Evolutionary conservation across 805 yeast species (phyloP).

Genomic region (Ogataea zsoltii): DNA sequence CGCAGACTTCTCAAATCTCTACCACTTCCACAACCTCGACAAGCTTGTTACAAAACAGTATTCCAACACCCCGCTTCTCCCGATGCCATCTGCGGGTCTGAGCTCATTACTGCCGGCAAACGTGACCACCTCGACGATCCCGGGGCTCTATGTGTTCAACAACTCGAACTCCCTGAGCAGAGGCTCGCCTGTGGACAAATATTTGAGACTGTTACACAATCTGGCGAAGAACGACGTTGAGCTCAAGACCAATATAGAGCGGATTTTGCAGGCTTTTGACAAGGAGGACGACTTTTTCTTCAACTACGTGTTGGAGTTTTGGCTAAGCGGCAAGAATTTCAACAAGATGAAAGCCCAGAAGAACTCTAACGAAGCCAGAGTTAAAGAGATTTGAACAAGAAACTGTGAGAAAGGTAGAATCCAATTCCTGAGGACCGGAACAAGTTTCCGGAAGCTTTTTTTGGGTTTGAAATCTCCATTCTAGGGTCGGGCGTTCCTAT

Average conservation of each 20-base stretch:
- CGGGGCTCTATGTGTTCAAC: conserved; percentile 21
- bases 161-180: conserved; percentile 12
- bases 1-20: conserved; percentile 25
- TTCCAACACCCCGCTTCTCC: conserved; percentile 23
- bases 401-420: no score
- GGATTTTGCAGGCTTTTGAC: conserved; percentile 31
- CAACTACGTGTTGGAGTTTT: conserved; percentile 34
- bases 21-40: conserved; percentile 31
- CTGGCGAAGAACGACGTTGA: conserved; percentile 36
- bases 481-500: no score
- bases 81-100: conserved; percentile 14
- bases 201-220: conserved; percentile 26
- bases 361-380: no score
- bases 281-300: conserved; percentile 36
- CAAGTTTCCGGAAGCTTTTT: no score
- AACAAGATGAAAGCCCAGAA: conserved; percentile 29
- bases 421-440: no score
- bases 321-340: conserved; percentile 34
- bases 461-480: no score
- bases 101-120: conserved; percentile 4
- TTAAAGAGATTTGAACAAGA: no score
- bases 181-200: conserved; percentile 30
- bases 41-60: conserved; percentile 28
- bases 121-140: conserved; percentile 13
- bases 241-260: conserved; percentile 28